Evolutionary conservation across 768 basidiomycete species (phyloP).

Genomic region (Auricularia sp.): DNA sequence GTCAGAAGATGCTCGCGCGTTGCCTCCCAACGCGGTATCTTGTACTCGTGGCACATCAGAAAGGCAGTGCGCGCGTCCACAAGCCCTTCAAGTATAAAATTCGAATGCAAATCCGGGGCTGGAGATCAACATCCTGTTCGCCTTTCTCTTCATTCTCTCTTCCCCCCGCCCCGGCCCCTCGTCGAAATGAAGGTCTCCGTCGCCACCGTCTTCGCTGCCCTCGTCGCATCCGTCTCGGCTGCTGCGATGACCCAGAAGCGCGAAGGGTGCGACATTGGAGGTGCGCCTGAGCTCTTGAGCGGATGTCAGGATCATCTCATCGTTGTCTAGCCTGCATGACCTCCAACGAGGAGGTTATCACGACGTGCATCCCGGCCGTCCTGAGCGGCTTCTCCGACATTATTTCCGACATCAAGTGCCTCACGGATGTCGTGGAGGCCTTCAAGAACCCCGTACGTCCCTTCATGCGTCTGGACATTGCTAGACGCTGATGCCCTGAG

Average conservation of each 20-base stretch:
- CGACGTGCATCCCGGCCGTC: background rate
- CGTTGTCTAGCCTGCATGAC: background rate
- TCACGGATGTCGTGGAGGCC: background rate
- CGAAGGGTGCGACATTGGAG: background rate
- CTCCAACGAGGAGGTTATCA: background rate
- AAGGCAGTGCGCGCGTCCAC: background rate
- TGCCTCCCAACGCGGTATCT: no score
- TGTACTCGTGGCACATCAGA: background rate
- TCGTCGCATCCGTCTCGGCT: background rate
- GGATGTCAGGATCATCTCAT: background rate
- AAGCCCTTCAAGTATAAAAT: background rate
- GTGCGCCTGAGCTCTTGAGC: background rate
- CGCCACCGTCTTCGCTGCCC: background rate
- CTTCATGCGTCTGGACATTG: no score
- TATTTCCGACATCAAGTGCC: background rate
- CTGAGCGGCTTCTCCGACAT: background rate
- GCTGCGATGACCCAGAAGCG: background rate
- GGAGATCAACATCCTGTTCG: background rate
- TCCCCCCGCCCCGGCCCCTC: background rate
- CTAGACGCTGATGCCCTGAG: no score
- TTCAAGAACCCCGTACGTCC: background rate
- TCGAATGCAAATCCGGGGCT: background rate
- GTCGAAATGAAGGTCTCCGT: background rate
- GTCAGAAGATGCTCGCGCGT: no score
- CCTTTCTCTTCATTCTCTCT: background rate